A percentile compares a stretch with the other conserved stretches of the same genome.
Conservation (phyloP, 495 filamentous ascomycete genomes). For the Neurospora sp. region DNA sequence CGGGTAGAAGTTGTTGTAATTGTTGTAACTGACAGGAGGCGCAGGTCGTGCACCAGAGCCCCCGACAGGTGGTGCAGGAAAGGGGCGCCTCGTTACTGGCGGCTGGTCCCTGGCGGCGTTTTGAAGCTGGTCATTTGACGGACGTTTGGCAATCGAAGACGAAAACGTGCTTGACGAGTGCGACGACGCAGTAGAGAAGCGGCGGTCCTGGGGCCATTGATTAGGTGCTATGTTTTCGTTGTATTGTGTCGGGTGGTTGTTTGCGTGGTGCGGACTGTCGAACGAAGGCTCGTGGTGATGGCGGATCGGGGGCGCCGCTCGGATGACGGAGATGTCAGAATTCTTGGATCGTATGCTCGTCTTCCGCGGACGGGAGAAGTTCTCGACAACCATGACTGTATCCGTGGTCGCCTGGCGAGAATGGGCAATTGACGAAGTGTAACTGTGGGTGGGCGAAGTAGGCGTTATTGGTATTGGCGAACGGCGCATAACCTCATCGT, state of each 20-base stretch:
- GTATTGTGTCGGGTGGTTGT: slow-evolving; percentile 9
- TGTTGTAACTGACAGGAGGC: not conserved
- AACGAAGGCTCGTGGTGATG: slow-evolving; percentile 19
- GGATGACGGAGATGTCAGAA: slow-evolving; percentile 23
- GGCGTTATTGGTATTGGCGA: slow-evolving; percentile 8
- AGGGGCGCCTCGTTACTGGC: not conserved
- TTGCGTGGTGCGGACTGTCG: slow-evolving; percentile 17
- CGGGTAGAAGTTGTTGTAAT: not conserved
- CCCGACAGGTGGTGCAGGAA: not conserved
- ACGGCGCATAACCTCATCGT: slow-evolving; percentile 3
- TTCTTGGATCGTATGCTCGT: slow-evolving; percentile 33
- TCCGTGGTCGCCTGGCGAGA: slow-evolving; percentile 6
- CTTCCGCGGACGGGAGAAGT: slow-evolving; percentile 43
- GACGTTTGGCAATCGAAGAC: slow-evolving; percentile 26
- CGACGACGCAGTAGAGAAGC: slow-evolving; percentile 37
- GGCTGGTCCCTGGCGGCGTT: slow-evolving; percentile 8
- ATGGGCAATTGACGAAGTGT: not conserved
- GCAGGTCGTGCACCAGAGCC: not conserved
- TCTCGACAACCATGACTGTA: slow-evolving; percentile 30
- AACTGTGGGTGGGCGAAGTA: slow-evolving; percentile 2
- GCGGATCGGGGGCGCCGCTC: slow-evolving; percentile 13
- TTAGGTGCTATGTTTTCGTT: slow-evolving; percentile 7
- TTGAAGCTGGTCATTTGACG: slow-evolving; percentile 22
- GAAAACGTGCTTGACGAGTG: slow-evolving; percentile 30
- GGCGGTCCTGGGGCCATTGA: slow-evolving; percentile 28